Conservation (phyloP, 2,329 filamentous ascomycete species). For the Botrytis fabae region DNA sequence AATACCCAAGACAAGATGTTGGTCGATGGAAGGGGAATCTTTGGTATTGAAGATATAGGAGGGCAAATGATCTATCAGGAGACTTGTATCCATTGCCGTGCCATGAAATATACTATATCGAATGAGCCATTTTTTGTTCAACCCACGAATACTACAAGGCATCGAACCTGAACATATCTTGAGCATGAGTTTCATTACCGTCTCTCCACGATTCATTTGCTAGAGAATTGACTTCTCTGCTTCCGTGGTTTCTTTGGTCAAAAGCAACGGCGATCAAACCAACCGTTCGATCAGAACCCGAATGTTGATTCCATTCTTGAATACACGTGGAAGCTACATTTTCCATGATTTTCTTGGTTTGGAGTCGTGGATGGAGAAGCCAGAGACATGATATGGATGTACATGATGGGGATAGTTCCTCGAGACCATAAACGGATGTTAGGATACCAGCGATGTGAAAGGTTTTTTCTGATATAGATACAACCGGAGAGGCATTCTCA, state of each 20-base stretch:
- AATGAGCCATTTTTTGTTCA: conserved; percentile 1
- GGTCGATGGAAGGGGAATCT: conserved; percentile 49
- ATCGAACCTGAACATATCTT: conserved; percentile 74
- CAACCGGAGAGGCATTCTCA: conserved; percentile 19
- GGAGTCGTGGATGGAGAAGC: conserved; percentile 80
- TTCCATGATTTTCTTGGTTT: conserved; percentile 71
- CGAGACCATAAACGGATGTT: conserved; percentile 77
- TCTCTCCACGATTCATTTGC: conserved; percentile 76
- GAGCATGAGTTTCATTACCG: conserved; percentile 75
- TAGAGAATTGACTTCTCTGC: conserved; percentile 62
- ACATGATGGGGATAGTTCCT: conserved; percentile 60
- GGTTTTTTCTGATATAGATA: conserved; percentile 60
- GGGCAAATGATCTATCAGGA: conserved; percentile 75
- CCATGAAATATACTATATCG: conserved; percentile 60
- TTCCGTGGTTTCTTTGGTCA: conserved; percentile 92
- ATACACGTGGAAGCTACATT: conserved; percentile 70
- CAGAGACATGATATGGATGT: conserved; percentile 75
- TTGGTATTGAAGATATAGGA: conserved; percentile 66
- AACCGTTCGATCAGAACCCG: conserved; percentile 35
- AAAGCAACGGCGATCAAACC: conserved; percentile 79
- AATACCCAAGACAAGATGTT: conserved; percentile 77
- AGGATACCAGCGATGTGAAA: conserved; percentile 76
- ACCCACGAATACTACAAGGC: neutral
- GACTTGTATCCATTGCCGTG: conserved; percentile 72
- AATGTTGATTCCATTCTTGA: conserved; percentile 61